phyloP scores from a whole-genome alignment of 2,329 filamentous ascomycete species.

The Didymosphaeria variabile region DNA sequence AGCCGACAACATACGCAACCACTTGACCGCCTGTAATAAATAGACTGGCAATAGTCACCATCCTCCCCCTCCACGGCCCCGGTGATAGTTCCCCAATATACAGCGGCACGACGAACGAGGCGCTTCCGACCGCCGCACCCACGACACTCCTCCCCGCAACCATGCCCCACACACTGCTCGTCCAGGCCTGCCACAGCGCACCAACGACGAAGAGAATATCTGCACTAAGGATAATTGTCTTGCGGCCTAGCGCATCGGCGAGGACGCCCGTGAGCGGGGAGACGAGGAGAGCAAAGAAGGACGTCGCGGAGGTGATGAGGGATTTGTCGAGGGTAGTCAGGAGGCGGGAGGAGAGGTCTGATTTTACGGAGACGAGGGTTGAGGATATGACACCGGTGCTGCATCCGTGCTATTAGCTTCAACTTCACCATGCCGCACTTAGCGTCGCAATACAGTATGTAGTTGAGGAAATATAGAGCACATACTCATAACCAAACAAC shows the following conservation, averaged over 20 bases:
- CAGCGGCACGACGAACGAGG: conserved; percentile 83
- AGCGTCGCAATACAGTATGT: no score
- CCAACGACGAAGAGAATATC: conserved; percentile 72
- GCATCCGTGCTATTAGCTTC: conserved; percentile 8
- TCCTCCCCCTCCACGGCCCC: conserved; percentile 74
- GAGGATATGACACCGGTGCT: conserved; percentile 69
- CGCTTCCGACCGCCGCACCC: conserved; percentile 76
- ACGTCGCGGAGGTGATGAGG: conserved; percentile 66
- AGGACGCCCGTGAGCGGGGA: conserved; percentile 64
- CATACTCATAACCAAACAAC: conserved; percentile 69
- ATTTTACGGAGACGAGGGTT: conserved; percentile 64
- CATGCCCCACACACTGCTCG: conserved; percentile 69
- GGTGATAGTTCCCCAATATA: conserved; percentile 84
- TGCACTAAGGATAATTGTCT: conserved; percentile 77
- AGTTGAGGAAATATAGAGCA: conserved; percentile 8
- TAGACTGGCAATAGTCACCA: conserved; percentile 83
- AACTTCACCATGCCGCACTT: conserved; percentile 5
- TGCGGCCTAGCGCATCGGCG: conserved; percentile 81
- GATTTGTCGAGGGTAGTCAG: conserved; percentile 65
- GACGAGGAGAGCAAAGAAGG: conserved; percentile 65
- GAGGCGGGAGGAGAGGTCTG: conserved; percentile 60
- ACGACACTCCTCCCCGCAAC: conserved; percentile 73
- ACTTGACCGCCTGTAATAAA: conserved; percentile 91
- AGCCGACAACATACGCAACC: conserved; percentile 85
- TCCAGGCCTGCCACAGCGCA: conserved; percentile 70